phyloP scores from a whole-genome alignment of 108 stramenopile genomes.

The Fragilariopsis cylindrus region DNA sequence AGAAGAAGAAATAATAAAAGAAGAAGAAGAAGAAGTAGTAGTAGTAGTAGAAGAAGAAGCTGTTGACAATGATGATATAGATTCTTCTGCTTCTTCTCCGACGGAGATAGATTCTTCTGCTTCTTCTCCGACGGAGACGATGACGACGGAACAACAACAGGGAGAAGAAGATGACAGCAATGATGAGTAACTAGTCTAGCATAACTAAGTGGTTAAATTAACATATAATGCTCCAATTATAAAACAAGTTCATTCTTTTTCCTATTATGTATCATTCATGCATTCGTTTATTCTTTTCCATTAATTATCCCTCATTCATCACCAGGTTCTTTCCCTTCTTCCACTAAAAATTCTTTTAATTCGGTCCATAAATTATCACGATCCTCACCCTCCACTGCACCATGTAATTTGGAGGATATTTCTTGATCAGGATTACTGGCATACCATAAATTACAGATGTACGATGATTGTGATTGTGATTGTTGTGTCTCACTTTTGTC shows the following conservation, averaged over 20 bases:
- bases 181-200: too few species aligned
- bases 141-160: too few species aligned
- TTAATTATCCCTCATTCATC: slow-evolving; percentile 63
- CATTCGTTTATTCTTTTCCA: background rate
- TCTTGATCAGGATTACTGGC: slow-evolving; percentile 49
- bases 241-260: too few species aligned
- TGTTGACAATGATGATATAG: background rate
- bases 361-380: slow-evolving; percentile 66
- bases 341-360: slow-evolving; percentile 74
- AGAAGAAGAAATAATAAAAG: background rate
- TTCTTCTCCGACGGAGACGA: background rate
- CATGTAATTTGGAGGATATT: slow-evolving; percentile 58
- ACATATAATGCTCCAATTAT: too few species aligned
- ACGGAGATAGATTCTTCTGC: too few species aligned
- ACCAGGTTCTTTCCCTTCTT: slow-evolving; percentile 74
- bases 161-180: too few species aligned
- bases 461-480: slow-evolving; percentile 33
- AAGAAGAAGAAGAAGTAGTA: background rate
- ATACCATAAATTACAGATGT: slow-evolving; percentile 73
- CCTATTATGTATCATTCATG: background rate
- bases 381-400: slow-evolving; percentile 73
- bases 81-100: background rate
- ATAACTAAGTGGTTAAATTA: too few species aligned
- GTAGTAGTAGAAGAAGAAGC: background rate
- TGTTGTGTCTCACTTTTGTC: slow-evolving; percentile 30